These are phyloP conservation scores for Stenogyne calaminthoides DNA, from an alignment of 305 asterid species.

Conservation along the genomic window DNA sequence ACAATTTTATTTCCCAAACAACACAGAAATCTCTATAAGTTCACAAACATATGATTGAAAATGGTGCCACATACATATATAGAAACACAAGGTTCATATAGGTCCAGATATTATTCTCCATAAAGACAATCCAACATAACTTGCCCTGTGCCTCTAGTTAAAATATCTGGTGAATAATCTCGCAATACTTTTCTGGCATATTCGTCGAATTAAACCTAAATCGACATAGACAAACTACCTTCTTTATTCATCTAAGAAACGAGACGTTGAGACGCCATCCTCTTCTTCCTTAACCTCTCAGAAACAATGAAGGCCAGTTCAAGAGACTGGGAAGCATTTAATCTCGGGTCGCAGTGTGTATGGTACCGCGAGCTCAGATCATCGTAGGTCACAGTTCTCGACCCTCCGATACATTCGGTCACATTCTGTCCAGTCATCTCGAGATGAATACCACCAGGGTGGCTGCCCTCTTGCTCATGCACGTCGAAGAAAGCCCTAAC, in stretches of 20 bases:
- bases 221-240: neutral
- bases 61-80: neutral
- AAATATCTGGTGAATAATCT: neutral
- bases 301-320: slow-evolving; percentile 53
- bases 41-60: slow-evolving; percentile 12
- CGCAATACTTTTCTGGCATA: neutral
- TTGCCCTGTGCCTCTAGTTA: neutral
- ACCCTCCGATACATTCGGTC: slow-evolving; percentile 53
- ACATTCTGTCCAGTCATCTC: slow-evolving; percentile 62
- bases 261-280: slow-evolving; percentile 42
- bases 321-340: slow-evolving; percentile 53
- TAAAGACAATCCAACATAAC: neutral
- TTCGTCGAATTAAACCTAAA: slow-evolving; percentile 29
- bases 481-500: slow-evolving; percentile 57
- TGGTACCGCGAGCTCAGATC: slow-evolving; percentile 49
- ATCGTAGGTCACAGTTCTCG: slow-evolving; percentile 46
- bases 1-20: slow-evolving; percentile 27
- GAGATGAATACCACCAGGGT: slow-evolving; percentile 50
- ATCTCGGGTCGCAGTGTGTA: slow-evolving; percentile 49
- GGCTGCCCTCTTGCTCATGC: slow-evolving; percentile 59
- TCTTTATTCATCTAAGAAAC: neutral
- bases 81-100: neutral
- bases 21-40: slow-evolving; percentile 21
- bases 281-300: slow-evolving; percentile 50
- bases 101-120: neutral